phyloP scores from a whole-genome alignment of 345 rosid species.

The Acer saccharum region DNA sequence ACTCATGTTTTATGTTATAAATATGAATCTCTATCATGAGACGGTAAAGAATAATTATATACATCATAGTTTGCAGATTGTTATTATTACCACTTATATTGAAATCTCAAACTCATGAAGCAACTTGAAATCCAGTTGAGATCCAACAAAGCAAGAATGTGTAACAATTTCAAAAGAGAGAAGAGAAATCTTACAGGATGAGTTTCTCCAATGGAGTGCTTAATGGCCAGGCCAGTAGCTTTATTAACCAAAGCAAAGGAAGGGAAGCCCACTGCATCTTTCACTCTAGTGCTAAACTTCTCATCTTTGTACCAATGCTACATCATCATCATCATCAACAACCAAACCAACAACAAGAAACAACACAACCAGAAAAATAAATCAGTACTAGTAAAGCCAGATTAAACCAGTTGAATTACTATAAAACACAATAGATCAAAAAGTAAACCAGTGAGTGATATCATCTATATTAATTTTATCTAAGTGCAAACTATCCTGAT shows the following conservation, averaged over 20 bases:
- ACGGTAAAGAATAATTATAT: too few species aligned
- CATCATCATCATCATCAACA: conserved; percentile 15
- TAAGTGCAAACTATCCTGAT: too few species aligned
- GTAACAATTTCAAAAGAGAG: background rate
- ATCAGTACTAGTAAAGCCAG: background rate
- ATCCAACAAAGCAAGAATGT: background rate
- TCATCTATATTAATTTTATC: background rate
- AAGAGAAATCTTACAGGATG: conserved; percentile 64
- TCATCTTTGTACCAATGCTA: conserved; percentile 94
- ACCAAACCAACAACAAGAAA: background rate
- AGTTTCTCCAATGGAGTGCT: conserved; percentile 74
- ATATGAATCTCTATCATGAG: too few species aligned
- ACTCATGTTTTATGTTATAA: background rate
- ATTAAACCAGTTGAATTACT: background rate
- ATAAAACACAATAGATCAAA: background rate
- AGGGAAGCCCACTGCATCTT: conserved; percentile 79
- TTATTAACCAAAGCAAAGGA: conserved; percentile 84
- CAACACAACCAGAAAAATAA: conserved; percentile 11
- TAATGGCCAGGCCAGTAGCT: conserved; percentile 82
- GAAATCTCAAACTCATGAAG: background rate
- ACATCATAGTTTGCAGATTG: background rate
- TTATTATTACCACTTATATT: background rate
- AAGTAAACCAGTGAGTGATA: background rate
- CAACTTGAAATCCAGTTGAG: background rate
- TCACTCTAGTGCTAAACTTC: conserved; percentile 78